Percentiles rank a stretch among this genome's conserved stretches.
Conservation (phyloP, 176 grass and related monocot genomes). For the Musa schizocarpa region DNA sequence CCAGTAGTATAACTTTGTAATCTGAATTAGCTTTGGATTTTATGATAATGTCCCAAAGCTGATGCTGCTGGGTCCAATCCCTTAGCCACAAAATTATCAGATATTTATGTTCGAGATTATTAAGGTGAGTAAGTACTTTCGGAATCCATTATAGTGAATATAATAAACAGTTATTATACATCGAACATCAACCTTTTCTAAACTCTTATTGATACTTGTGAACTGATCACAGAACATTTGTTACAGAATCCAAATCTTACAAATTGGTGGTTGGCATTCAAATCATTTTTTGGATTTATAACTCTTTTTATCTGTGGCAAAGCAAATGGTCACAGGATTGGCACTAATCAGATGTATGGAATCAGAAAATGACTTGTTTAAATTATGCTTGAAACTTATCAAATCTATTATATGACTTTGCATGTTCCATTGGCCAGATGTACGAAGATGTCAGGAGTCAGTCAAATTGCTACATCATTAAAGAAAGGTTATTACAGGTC, state of each 20-base stretch:
- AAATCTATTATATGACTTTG: background rate
- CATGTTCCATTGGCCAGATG: too few species aligned
- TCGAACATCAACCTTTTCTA: background rate
- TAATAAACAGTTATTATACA: constrained; percentile 2
- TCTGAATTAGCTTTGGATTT: too few species aligned
- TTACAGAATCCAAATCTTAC: constrained; percentile 67
- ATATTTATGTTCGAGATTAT: constrained; percentile 78
- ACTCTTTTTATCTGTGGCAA: constrained; percentile 59
- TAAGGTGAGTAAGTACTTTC: constrained; percentile 37
- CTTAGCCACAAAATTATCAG: constrained; percentile 38
- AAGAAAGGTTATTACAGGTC: too few species aligned
- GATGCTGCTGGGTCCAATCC: constrained; percentile 30
- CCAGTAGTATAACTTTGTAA: too few species aligned
- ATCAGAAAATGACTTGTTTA: constrained; percentile 77
- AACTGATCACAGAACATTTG: constrained; percentile 58
- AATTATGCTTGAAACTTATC: background rate
- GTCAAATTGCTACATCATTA: too few species aligned
- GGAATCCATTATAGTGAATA: constrained; percentile 1
- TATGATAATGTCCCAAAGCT: too few species aligned
- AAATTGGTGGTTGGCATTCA: constrained; percentile 64
- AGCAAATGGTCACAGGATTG: constrained; percentile 85
- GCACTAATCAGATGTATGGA: constrained; percentile 89
- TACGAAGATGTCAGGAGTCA: too few species aligned
- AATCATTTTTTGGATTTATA: constrained; percentile 54
- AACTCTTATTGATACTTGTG: too few species aligned